A percentile compares a stretch with the other conserved stretches of the same genome.
Conservation (phyloP, 495 filamentous ascomycete species). For the Halenospora varia region DNA sequence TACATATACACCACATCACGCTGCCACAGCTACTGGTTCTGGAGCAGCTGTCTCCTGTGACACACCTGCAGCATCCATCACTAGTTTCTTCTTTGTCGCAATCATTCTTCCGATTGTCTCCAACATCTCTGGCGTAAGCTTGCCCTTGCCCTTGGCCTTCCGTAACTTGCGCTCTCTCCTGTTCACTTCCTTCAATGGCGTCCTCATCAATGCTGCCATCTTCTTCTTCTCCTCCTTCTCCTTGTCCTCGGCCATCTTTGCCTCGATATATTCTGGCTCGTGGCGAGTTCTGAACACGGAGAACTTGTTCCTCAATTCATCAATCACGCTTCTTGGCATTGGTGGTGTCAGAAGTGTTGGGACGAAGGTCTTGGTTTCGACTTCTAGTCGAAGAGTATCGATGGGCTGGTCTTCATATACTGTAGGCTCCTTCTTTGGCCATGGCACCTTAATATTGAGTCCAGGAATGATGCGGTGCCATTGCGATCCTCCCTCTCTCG, state of each 20-base stretch:
- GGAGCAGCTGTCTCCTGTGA: slow-evolving; percentile 4
- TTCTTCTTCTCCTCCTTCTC: slow-evolving; percentile 49
- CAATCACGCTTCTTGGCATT: slow-evolving; percentile 74
- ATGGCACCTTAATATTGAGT: slow-evolving; percentile 65
- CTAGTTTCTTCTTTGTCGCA: slow-evolving; percentile 45
- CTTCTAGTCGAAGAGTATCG: slow-evolving; percentile 74
- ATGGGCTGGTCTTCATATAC: slow-evolving; percentile 47
- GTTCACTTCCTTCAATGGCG: slow-evolving; percentile 38
- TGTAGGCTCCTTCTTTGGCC: slow-evolving; percentile 52
- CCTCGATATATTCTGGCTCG: slow-evolving; percentile 60
- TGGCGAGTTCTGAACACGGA: slow-evolving; percentile 78
- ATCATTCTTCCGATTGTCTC: slow-evolving; percentile 64
- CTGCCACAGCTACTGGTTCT: slow-evolving; percentile 1
- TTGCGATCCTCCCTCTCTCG: slow-evolving; percentile 9
- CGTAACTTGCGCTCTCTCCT: slow-evolving; percentile 33
- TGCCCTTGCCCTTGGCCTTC: slow-evolving; percentile 32
- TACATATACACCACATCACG: slow-evolving; percentile 11
- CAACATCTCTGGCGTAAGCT: slow-evolving; percentile 55
- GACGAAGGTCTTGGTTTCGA: slow-evolving; percentile 69
- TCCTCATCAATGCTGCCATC: slow-evolving; percentile 31
- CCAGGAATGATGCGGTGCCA: slow-evolving; percentile 55
- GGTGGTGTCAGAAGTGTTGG: slow-evolving; percentile 71
- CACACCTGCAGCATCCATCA: slow-evolving; percentile 27
- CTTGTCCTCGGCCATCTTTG: slow-evolving; percentile 57
- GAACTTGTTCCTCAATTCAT: slow-evolving; percentile 87